Conservation (phyloP, 1,139 yeast species). For the Pichia sp. region DNA sequence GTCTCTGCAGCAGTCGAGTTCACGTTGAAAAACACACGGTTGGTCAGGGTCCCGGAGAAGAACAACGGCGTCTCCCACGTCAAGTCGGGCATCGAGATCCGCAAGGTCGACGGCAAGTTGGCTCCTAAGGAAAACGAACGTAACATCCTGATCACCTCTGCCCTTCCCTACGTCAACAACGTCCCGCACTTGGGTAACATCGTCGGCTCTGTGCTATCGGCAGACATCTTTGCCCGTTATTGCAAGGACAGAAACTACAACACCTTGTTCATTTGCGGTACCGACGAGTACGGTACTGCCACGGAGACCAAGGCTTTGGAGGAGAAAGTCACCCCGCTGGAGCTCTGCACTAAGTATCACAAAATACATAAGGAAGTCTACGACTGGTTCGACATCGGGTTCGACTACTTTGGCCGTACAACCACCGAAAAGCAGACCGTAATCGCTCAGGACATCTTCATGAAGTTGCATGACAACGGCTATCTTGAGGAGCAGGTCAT, state of each 20-base stretch:
- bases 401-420: slow-evolving; percentile 94
- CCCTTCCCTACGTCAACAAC: slow-evolving; percentile 94
- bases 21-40: slow-evolving; percentile 40
- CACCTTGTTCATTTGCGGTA: slow-evolving; percentile 85
- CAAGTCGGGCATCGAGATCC: slow-evolving; percentile 37
- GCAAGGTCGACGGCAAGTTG: slow-evolving; percentile 33
- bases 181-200: slow-evolving; percentile 98
- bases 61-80: slow-evolving; percentile 56
- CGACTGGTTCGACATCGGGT: slow-evolving; percentile 94
- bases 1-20: slow-evolving; percentile 39
- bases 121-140: slow-evolving; percentile 40
- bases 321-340: slow-evolving; percentile 81
- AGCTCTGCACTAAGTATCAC: slow-evolving; percentile 87
- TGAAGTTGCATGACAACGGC: slow-evolving; percentile 67
- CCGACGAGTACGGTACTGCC: slow-evolving; percentile 99
- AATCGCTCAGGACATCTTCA: slow-evolving; percentile 90
- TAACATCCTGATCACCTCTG: slow-evolving; percentile 87
- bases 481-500: slow-evolving; percentile 81
- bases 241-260: slow-evolving; percentile 86
- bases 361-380: slow-evolving; percentile 82
- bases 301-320: slow-evolving; percentile 97
- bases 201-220: slow-evolving; percentile 89
- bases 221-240: slow-evolving; percentile 91
- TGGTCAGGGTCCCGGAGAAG: slow-evolving; percentile 40
- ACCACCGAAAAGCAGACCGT: slow-evolving; percentile 89